These are phyloP conservation scores for Alternaria alternata DNA, from an alignment of 2,329 filamentous ascomycete genomes.

Conservation along the genomic window DNA sequence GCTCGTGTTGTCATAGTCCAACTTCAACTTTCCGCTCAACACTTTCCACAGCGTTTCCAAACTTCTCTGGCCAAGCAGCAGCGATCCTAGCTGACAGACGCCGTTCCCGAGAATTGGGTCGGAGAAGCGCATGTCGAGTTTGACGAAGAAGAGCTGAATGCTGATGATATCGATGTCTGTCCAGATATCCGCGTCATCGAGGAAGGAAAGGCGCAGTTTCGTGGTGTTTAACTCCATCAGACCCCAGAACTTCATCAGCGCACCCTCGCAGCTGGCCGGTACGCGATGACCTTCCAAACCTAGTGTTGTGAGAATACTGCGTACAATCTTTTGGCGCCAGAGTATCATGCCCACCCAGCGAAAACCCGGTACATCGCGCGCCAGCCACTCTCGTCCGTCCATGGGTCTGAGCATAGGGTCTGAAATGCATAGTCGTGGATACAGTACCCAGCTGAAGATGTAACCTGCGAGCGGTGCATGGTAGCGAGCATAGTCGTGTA, in stretches of 20 bases:
- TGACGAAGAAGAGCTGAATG: conserved; percentile 71
- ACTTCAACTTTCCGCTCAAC: conserved; percentile 63
- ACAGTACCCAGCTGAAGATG: conserved; percentile 70
- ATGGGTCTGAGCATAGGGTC: conserved; percentile 65
- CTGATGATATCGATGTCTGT: conserved; percentile 67
- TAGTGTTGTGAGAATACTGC: conserved; percentile 68
- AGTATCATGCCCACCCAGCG: conserved; percentile 73
- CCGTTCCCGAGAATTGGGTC: conserved; percentile 67
- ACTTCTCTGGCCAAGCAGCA: conserved; percentile 67
- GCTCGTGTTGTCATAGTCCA: conserved; percentile 39
- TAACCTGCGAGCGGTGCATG: conserved; percentile 64
- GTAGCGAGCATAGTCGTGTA: conserved; percentile 63
- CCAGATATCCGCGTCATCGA: conserved; percentile 65
- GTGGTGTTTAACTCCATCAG: conserved; percentile 72
- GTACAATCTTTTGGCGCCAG: conserved; percentile 51
- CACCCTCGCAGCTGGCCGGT: conserved; percentile 61
- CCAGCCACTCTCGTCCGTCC: conserved; percentile 43
- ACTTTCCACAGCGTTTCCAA: conserved; percentile 40
- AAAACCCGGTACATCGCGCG: conserved; percentile 65
- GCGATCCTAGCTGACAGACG: conserved; percentile 40
- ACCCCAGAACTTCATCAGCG: conserved; percentile 71
- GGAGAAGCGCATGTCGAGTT: conserved; percentile 74
- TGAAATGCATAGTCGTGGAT: conserved; percentile 63
- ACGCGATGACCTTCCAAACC: conserved; percentile 63
- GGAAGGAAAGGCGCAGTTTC: conserved; percentile 60